Evolutionary conservation across 495 filamentous ascomycete genomes (phyloP).

Genomic region (Aspergillus campestris): DNA sequence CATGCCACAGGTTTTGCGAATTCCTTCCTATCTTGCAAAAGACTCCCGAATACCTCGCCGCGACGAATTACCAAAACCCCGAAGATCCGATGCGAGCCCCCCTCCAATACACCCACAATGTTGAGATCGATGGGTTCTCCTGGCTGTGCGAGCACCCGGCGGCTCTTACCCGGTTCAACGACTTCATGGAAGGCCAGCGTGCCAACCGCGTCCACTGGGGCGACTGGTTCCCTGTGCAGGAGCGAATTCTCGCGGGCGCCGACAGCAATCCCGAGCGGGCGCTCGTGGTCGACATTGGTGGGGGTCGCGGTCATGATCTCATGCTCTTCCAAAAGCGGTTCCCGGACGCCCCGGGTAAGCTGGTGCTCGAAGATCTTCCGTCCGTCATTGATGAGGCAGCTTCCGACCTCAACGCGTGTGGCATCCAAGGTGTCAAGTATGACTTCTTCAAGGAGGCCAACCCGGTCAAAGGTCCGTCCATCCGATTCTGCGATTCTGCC

Average conservation of each 20-base stretch:
- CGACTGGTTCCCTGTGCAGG: constrained; percentile 25
- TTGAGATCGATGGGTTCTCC: constrained; percentile 17
- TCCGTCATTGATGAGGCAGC: constrained; percentile 29
- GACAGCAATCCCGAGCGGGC: constrained; percentile 11
- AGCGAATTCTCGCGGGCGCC: constrained; percentile 14
- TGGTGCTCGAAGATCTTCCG: constrained; percentile 39
- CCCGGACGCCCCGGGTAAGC: constrained; percentile 13
- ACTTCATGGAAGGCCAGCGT: constrained; percentile 18
- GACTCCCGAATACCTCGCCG: constrained; percentile 15
- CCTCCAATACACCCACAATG: constrained; percentile 27
- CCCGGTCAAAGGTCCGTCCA: constrained; percentile 31
- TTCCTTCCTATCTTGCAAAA: constrained; percentile 11
- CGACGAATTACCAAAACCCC: constrained; percentile 13
- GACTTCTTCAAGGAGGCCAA: constrained; percentile 33
- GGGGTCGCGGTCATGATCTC: constrained; percentile 40
- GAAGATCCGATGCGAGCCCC: constrained; percentile 18
- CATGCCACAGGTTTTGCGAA: constrained; percentile 6
- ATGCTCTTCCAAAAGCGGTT: constrained; percentile 20
- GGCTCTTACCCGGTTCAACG: constrained; percentile 13
- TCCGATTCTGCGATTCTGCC: not conserved
- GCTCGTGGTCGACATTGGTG: constrained; percentile 47
- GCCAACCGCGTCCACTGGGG: constrained; percentile 14
- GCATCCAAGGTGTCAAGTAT: constrained; percentile 22
- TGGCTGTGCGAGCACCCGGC: constrained; percentile 13
- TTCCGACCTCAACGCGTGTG: constrained; percentile 6